Evolutionary conservation across 108 stramenopile species (phyloP), one percentile per base, ranked within the genome.

Genomic region (Aurantiochytrium sp.): DNA sequence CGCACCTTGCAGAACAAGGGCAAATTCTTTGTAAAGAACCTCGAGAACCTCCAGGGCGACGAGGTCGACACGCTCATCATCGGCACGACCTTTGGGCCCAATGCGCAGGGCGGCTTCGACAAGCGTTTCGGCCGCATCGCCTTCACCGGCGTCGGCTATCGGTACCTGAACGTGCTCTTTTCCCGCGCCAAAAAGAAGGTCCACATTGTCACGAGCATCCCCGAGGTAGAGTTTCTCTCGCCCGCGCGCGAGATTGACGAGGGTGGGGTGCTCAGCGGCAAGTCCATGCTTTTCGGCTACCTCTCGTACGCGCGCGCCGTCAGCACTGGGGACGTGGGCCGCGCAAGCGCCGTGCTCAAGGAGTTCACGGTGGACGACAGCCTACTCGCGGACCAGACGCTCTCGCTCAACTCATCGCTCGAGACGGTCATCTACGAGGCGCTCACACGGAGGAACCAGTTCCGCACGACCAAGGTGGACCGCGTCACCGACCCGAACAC

Each of bases 11-110:
- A 81, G 39, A 41, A 41, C n/a, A 81, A 48, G 42, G 27, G 45
- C 39, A 41, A 81, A 2, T 81, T 81, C 45, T 81, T 81, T 81
- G 73, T 81, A 15, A 81, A 81, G 45, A 81, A 81, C 73, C 45
- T 81, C 27, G 73, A 81, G 4, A 81, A 81, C 24, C 30, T 81
- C 6, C 73, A 81, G 45, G 73, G 73, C 45, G 73, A 81, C 39
- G 73, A 81, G 30, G 73, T 81, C 24, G 73, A 81, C 45, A 48
- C 45, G n/a, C 73, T 81, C 45, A 81, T 81, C 30, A 48, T 81
- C 12, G 73, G 73, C 39, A 81, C 73, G 2, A 81, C 73, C 42
- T 81, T 81, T 48, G 73, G 73, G 24, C 73, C 73, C 2, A 81
- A 48, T 24, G 73, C 73, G 39, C 39, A 30, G 8, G 73, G 73